Percentiles rank a stretch among this genome's conserved stretches.
Conservation (phyloP, 331 rosid species). For the Rhamnella rubrinervis region DNA sequence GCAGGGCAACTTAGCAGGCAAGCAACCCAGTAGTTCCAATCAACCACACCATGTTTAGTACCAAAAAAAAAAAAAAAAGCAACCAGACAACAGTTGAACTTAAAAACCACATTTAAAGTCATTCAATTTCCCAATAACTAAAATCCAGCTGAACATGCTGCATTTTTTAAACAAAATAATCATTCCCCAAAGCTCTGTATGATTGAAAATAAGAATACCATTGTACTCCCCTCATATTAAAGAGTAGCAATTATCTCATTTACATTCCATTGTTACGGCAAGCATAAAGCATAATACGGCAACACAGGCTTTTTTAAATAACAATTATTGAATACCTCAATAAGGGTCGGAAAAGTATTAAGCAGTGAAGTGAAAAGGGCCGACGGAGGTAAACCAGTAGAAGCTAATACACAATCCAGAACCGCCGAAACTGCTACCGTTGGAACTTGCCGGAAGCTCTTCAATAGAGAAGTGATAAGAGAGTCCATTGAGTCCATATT, state of each 20-base stretch:
- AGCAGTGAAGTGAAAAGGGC: slow-evolving; percentile 62
- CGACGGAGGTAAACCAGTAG: slow-evolving; percentile 59
- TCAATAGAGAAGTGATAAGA: slow-evolving; percentile 45
- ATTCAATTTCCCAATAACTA: not conserved
- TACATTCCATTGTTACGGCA: slow-evolving; percentile 13
- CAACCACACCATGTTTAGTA: not conserved
- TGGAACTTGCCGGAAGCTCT: slow-evolving; percentile 64
- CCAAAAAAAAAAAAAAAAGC: not conserved
- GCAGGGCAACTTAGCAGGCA: too few species aligned
- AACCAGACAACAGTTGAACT: not conserved
- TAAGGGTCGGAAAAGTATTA: slow-evolving; percentile 41
- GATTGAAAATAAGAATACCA: not conserved
- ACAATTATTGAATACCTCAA: slow-evolving; percentile 45
- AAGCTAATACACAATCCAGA: slow-evolving; percentile 66
- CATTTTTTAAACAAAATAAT: not conserved
- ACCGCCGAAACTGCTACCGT: slow-evolving; percentile 64
- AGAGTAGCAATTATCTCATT: not conserved
- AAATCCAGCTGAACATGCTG: not conserved
- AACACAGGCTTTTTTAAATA: not conserved
- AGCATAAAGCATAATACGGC: not conserved
- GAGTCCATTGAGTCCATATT: slow-evolving; percentile 37
- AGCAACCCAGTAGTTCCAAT: not conserved
- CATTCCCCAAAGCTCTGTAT: not conserved
- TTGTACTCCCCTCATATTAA: not conserved
- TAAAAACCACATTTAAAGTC: not conserved